phyloP scores from a whole-genome alignment of 768 basidiomycete species.

The Cytidiella melzeri region DNA sequence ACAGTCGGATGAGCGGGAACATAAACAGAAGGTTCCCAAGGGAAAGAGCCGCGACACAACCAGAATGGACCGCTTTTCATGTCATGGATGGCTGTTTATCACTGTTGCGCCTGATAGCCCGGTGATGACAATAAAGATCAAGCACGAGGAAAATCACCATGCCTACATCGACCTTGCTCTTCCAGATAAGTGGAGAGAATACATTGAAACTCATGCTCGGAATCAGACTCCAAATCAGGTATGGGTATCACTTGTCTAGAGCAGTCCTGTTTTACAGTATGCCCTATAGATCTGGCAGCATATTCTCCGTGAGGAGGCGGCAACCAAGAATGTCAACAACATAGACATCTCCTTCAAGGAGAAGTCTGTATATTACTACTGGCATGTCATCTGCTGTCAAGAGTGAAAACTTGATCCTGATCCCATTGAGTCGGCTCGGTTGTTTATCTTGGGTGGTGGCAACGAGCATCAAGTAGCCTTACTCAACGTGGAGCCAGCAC shows the following conservation, averaged over 20 bases:
- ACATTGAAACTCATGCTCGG: conserved; percentile 2
- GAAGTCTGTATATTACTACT: conserved; percentile 9
- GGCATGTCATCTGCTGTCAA: background rate
- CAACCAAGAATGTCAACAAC: no score
- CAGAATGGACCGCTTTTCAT: conserved; percentile 7
- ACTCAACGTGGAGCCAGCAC: conserved; percentile 4
- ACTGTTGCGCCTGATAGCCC: background rate
- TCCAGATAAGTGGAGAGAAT: conserved; percentile 10
- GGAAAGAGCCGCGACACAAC: background rate
- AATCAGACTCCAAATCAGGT: conserved; percentile 1
- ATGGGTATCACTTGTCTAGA: background rate
- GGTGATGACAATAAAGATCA: background rate
- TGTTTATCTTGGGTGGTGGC: background rate
- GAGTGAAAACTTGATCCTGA: conserved; percentile 3
- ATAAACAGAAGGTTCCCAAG: conserved; percentile 1
- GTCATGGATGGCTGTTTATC: conserved; percentile 13
- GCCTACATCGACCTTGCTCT: conserved; percentile 6
- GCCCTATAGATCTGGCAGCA: conserved; percentile 10
- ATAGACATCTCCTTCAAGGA: conserved; percentile 2
- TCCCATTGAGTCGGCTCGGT: conserved; percentile 7
- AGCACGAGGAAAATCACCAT: conserved; percentile 1
- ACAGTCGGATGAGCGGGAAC: conserved; percentile 1
- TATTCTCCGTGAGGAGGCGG: conserved; percentile 4
- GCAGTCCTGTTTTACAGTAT: background rate
- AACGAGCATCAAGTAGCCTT: conserved; percentile 1